Percentiles rank a stretch among this genome's conserved stretches.
These are phyloP conservation scores for Bacidia rubella DNA, from an alignment of 495 filamentous ascomycete species.

Conservation along the genomic window DNA sequence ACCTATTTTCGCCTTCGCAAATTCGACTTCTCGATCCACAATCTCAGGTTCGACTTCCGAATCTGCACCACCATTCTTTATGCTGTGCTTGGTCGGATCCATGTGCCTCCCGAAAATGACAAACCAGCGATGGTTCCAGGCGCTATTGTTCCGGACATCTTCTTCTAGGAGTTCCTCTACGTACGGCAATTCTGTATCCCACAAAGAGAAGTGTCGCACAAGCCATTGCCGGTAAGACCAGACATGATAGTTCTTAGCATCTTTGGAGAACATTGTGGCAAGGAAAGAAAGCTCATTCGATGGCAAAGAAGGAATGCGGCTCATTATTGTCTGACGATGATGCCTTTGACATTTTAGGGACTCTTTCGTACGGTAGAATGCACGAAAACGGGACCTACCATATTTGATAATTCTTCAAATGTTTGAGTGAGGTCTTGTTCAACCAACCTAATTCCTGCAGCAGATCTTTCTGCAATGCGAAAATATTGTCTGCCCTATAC, in stretches of 20 bases:
- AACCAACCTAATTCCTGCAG: conserved; percentile 69
- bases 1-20: conserved; percentile 52
- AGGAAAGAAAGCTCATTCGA: conserved; percentile 61
- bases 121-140: conserved; percentile 94
- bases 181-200: conserved; percentile 55
- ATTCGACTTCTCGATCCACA: conserved; percentile 63
- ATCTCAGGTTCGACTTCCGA: conserved; percentile 42
- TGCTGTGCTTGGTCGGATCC: conserved; percentile 12
- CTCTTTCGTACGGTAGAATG: not conserved
- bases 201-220: conserved; percentile 67
- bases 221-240: conserved; percentile 95
- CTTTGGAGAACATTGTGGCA: conserved; percentile 62
- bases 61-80: conserved; percentile 22
- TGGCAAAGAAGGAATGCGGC: conserved; percentile 44
- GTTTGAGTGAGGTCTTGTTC: conserved; percentile 62
- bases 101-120: conserved; percentile 56
- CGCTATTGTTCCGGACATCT: conserved; percentile 89
- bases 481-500: conserved; percentile 69
- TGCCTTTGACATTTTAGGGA: conserved; percentile 38
- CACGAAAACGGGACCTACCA: conserved; percentile 35
- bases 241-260: conserved; percentile 96
- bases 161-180: conserved; percentile 53
- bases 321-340: conserved; percentile 76
- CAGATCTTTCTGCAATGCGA: conserved; percentile 52
- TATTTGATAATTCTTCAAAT: conserved; percentile 97